Evolutionary conservation across 176 grass and related monocot species (phyloP).

Genomic region (Raddia guianensis): DNA sequence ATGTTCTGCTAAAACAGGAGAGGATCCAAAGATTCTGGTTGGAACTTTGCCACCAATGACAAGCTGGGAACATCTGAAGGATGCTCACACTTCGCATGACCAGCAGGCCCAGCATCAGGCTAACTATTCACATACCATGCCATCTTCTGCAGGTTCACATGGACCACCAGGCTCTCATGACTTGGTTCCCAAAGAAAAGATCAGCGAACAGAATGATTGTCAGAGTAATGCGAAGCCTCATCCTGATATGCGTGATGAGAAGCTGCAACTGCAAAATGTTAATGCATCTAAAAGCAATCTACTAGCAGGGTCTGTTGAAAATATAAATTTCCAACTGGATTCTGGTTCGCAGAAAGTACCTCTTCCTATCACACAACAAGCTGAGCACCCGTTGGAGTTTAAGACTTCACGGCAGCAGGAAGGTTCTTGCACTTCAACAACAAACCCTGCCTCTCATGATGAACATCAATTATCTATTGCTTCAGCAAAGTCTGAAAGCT

Average conservation of each 20-base stretch:
- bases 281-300: conserved; percentile 47
- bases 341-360: conserved; percentile 33
- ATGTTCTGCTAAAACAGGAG: conserved; percentile 34
- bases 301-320: conserved; percentile 40
- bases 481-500: conserved; percentile 40
- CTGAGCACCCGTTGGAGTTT: conserved; percentile 10
- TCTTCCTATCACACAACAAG: conserved; percentile 31
- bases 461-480: conserved; percentile 38
- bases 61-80: conserved; percentile 41
- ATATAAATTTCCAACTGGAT: conserved; percentile 32
- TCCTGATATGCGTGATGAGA: conserved; percentile 40
- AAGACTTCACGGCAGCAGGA: conserved; percentile 25
- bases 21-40: conserved; percentile 32
- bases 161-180: conserved; percentile 39
- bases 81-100: conserved; percentile 40
- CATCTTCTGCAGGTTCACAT: conserved; percentile 43
- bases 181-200: conserved; percentile 30
- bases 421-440: conserved; percentile 18
- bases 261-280: conserved; percentile 54
- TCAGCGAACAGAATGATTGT: conserved; percentile 37
- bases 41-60: conserved; percentile 40
- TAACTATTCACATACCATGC: conserved; percentile 34
- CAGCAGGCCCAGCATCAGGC: conserved; percentile 44
- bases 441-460: conserved; percentile 29
- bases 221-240: conserved; percentile 40